Conservation (phyloP, 2,329 filamentous ascomycete genomes). For the Ophiostoma populinum region DNA sequence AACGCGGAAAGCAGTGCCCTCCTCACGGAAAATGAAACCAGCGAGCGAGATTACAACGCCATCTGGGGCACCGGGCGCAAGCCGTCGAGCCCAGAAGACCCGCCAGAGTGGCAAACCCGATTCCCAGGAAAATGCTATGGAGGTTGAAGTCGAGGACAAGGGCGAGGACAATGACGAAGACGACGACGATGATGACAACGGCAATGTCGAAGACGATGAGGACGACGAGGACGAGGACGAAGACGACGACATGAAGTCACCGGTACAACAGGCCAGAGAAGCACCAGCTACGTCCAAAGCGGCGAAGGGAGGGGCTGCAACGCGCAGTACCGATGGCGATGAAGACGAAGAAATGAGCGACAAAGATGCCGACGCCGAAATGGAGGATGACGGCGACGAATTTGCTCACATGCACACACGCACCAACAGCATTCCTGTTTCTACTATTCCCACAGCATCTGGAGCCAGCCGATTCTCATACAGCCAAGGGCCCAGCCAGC, state of each 20-base stretch:
- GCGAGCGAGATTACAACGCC: too few species aligned
- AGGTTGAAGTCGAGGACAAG: conserved; percentile 1
- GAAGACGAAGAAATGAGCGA: conserved; percentile 3
- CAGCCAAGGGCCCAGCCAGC: conserved; percentile 21
- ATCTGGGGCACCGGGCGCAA: too few species aligned
- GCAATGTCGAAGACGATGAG: conserved; percentile 1
- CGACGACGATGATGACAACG: background rate
- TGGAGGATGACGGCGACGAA: conserved; percentile 44
- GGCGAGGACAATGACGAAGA: background rate
- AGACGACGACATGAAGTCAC: background rate
- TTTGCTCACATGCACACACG: conserved; percentile 31
- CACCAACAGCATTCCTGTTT: too few species aligned
- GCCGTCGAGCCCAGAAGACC: too few species aligned
- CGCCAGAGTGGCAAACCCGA: too few species aligned
- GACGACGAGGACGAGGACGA: conserved; percentile 3
- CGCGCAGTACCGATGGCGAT: background rate
- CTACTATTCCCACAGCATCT: too few species aligned
- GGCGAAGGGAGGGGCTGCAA: too few species aligned
- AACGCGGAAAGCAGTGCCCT: too few species aligned
- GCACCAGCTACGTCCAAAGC: background rate
- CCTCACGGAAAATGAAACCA: too few species aligned
- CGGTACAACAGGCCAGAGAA: background rate
- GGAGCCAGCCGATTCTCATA: too few species aligned
- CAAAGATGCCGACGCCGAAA: conserved; percentile 23
- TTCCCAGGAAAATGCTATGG: background rate